Percentiles rank a stretch among this genome's conserved stretches.
These are phyloP conservation scores for Toxoplasma gondii DNA, from an alignment of 169 alveolate genomes.

Conservation along the genomic window DNA sequence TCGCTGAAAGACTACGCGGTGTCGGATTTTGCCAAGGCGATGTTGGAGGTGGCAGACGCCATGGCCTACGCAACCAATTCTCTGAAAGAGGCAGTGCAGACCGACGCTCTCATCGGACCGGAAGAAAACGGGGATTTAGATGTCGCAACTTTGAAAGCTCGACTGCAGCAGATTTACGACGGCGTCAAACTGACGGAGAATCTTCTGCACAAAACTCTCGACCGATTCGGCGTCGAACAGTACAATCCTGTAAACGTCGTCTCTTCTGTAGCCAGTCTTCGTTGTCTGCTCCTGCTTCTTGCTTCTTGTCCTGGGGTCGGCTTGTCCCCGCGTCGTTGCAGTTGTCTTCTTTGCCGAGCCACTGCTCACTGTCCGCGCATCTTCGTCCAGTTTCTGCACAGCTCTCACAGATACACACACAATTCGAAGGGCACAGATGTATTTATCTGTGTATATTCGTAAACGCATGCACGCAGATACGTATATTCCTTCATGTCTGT, in stretches of 20 bases:
- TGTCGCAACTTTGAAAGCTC: background rate
- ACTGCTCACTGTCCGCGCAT: no score
- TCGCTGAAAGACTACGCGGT: conserved; percentile 84
- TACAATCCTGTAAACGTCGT: conserved; percentile 53
- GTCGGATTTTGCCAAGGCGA: conserved; percentile 88
- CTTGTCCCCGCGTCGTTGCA: no score
- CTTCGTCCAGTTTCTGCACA: no score
- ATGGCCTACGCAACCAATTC: conserved; percentile 81
- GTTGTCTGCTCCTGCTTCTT: background rate
- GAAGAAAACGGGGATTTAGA: background rate
- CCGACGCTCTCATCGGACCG: background rate
- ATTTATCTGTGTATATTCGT: no score
- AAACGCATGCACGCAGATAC: no score
- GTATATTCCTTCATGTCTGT: no score
- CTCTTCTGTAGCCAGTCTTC: background rate
- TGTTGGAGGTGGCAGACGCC: conserved; percentile 90
- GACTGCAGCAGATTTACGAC: conserved; percentile 66
- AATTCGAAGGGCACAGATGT: no score
- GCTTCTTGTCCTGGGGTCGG: no score
- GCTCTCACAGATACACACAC: no score
- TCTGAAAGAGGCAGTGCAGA: conserved; percentile 18
- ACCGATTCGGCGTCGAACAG: conserved; percentile 54
- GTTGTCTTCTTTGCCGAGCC: no score
- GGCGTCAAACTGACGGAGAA: conserved; percentile 90
- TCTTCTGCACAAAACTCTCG: conserved; percentile 84